phyloP scores from a whole-genome alignment of 2,329 filamentous ascomycete species.

The Cladosporium velox region DNA sequence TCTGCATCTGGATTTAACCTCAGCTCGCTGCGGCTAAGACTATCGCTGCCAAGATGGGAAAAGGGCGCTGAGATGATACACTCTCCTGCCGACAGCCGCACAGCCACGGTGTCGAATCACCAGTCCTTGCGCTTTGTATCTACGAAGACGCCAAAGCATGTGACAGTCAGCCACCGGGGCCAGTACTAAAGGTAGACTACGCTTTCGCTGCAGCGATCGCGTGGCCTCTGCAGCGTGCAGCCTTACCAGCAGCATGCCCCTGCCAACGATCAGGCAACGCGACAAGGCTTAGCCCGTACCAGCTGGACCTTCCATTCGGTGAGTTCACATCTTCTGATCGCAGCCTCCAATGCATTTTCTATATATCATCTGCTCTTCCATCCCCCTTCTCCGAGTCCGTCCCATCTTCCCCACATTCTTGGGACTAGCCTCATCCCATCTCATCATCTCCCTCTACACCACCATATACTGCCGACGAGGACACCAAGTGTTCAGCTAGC shows the following conservation, averaged over 20 bases:
- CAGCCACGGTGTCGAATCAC: slow-evolving; percentile 2
- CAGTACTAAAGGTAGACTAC: not conserved
- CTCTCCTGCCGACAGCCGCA: slow-evolving; percentile 1
- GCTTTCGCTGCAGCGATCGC: slow-evolving; percentile 13
- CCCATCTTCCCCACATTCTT: not conserved
- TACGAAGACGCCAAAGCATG: not conserved
- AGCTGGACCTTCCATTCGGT: not conserved
- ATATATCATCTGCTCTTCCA: not conserved
- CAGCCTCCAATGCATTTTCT: not conserved
- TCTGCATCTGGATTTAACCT: slow-evolving; percentile 1
- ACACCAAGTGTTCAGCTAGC: not conserved
- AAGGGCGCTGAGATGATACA: not conserved
- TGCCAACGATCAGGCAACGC: slow-evolving; percentile 11
- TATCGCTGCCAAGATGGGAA: slow-evolving; percentile 1
- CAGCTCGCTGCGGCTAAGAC: slow-evolving; percentile 10
- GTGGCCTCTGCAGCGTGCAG: slow-evolving; percentile 17
- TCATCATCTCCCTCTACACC: not conserved
- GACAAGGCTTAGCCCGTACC: slow-evolving; percentile 16
- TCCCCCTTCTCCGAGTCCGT: not conserved
- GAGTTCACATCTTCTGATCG: not conserved
- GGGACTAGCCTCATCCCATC: not conserved
- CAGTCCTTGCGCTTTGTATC: not conserved
- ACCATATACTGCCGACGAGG: not conserved
- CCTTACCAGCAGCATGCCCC: slow-evolving; percentile 12
- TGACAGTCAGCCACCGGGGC: slow-evolving; percentile 5